Evolutionary conservation across 164 flowering plant species (phyloP).

Genomic region (Nymphaea colorata): DNA sequence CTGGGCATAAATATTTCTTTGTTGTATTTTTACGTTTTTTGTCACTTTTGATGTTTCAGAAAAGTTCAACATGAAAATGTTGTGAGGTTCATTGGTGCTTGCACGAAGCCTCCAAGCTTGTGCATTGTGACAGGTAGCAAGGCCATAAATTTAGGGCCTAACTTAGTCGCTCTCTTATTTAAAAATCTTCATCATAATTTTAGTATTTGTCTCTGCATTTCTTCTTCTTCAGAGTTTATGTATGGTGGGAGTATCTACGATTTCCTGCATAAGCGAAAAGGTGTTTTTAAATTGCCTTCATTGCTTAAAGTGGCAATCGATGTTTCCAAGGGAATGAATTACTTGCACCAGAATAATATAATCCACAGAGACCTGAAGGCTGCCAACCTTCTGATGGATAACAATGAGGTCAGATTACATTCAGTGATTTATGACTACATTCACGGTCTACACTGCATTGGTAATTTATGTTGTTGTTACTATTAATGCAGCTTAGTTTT

Average conservation of each 20-base stretch:
- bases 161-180: no score
- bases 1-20: background rate
- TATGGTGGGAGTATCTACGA: constrained; percentile 89
- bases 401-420: constrained; percentile 52
- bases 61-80: constrained; percentile 97
- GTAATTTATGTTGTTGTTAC: no score
- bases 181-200: background rate
- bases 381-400: constrained; percentile 98
- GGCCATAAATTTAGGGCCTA: background rate
- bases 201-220: background rate
- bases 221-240: constrained; percentile 63
- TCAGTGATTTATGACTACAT: background rate
- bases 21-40: background rate
- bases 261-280: constrained; percentile 79
- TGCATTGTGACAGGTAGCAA: constrained; percentile 88
- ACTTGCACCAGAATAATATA: constrained; percentile 92
- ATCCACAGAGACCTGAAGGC: constrained; percentile 95
- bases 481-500: no score
- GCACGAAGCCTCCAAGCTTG: constrained; percentile 73
- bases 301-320: constrained; percentile 82
- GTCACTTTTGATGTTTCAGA: constrained; percentile 31
- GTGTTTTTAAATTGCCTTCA: constrained; percentile 70
- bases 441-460: no score
- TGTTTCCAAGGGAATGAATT: constrained; percentile 92
- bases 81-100: constrained; percentile 97